phyloP scores from a whole-genome alignment of 78 protist genomes.

The Cavenderia fasciculata region DNA sequence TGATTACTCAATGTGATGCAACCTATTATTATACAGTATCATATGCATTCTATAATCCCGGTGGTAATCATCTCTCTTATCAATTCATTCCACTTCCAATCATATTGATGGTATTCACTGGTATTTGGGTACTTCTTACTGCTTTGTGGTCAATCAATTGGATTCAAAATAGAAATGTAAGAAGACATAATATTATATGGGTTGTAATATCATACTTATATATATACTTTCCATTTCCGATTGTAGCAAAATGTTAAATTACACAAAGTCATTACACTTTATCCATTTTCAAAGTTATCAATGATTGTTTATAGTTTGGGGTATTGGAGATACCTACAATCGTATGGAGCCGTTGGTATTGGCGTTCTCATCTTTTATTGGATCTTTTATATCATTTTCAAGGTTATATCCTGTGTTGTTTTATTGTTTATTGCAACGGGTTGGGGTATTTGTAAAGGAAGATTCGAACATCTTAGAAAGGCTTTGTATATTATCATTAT shows the following conservation, averaged over 20 bases:
- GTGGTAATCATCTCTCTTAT: slow-evolving; percentile 13
- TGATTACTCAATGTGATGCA: background rate
- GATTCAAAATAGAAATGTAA: background rate
- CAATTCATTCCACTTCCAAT: slow-evolving; percentile 5
- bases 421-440: slow-evolving; percentile 36
- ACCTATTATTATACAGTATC: background rate
- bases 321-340: background rate
- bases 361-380: slow-evolving; percentile 3
- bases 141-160: slow-evolving; percentile 19
- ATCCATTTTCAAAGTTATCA: slow-evolving; percentile 24
- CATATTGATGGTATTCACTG: slow-evolving; percentile 2
- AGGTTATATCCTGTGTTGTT: slow-evolving; percentile 9
- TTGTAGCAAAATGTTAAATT: background rate
- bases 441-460: slow-evolving; percentile 11
- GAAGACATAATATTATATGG: too few species aligned
- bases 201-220: too few species aligned
- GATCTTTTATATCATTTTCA: slow-evolving; percentile 12
- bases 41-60: slow-evolving; percentile 13
- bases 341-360: slow-evolving; percentile 8
- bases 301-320: background rate
- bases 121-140: slow-evolving; percentile 3
- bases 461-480: background rate
- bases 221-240: background rate
- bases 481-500: background rate
- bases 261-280: slow-evolving; percentile 14